Conservation (phyloP, 2,329 filamentous ascomycete genomes). For the Gyromitra esculenta region DNA sequence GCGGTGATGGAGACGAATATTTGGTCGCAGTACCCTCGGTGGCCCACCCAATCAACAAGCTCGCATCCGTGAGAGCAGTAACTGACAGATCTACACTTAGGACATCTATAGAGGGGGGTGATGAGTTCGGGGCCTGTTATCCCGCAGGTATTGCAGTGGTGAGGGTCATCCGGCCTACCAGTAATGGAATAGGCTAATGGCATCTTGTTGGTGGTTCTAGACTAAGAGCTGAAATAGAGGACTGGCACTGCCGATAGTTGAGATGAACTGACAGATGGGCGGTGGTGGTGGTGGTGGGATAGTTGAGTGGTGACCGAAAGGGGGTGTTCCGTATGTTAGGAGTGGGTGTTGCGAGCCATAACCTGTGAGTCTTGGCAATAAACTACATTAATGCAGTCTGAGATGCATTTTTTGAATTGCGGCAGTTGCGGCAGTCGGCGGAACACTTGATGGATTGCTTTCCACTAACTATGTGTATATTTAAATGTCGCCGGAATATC, state of each 20-base stretch:
- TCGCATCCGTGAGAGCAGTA: constrained; percentile 17
- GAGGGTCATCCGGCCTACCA: not conserved
- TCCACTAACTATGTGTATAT: too few relatives aligned
- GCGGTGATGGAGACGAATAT: not conserved
- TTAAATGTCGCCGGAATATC: too few relatives aligned
- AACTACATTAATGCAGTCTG: not conserved
- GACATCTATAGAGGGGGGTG: constrained; percentile 11
- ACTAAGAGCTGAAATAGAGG: not conserved
- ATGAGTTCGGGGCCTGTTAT: not conserved
- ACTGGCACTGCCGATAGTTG: too few relatives aligned
- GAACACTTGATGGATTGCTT: too few relatives aligned
- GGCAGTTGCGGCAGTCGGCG: too few relatives aligned
- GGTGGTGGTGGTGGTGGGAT: not conserved
- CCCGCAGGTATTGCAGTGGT: constrained; percentile 2
- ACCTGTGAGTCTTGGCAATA: constrained; percentile 1
- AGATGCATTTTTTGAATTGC: too few relatives aligned
- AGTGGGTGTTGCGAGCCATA: not conserved
- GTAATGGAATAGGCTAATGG: not conserved
- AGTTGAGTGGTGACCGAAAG: not conserved
- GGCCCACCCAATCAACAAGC: constrained; percentile 4
- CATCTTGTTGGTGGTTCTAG: not conserved
- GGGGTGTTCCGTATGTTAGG: not conserved
- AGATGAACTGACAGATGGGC: not conserved
- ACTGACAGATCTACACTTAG: not conserved
- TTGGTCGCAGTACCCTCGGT: not conserved